Evolutionary conservation across 495 filamentous ascomycete species (phyloP).

Genomic region (Neurospora intermedia): DNA sequence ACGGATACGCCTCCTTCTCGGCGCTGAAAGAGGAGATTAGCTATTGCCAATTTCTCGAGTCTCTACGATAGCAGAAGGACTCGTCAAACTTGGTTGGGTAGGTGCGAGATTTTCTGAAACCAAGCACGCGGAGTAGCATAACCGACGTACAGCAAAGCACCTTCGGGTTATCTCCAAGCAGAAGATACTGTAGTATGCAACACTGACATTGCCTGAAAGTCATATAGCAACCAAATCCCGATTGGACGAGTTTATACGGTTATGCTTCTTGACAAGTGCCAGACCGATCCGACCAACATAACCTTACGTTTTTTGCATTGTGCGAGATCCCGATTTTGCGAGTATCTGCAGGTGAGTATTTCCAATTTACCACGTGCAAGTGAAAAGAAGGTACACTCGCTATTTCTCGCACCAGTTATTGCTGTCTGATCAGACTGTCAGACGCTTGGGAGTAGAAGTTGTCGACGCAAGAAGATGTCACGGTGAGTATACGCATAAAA

Average conservation of each 20-base stretch:
- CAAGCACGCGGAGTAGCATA: neutral
- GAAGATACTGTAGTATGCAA: too few species aligned
- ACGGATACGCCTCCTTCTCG: too few species aligned
- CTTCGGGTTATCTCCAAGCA: too few species aligned
- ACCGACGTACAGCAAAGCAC: neutral
- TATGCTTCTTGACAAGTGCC: neutral
- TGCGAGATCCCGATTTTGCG: neutral
- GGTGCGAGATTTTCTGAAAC: neutral
- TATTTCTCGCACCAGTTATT: neutral
- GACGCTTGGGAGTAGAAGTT: neutral
- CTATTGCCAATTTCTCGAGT: too few species aligned
- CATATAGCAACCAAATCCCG: neutral
- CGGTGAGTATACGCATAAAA: neutral
- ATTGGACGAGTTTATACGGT: neutral
- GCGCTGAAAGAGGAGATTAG: too few species aligned
- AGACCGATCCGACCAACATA: neutral
- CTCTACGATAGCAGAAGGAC: neutral
- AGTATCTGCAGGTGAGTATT: neutral
- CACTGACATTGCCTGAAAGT: neutral
- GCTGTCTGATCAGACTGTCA: neutral
- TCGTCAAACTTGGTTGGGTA: neutral
- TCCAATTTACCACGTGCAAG: neutral
- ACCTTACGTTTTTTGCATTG: neutral
- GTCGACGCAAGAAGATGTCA: neutral
- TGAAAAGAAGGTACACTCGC: neutral